Conservation (phyloP, 2,329 filamentous ascomycete species). For the Claviceps quebecensis region DNA sequence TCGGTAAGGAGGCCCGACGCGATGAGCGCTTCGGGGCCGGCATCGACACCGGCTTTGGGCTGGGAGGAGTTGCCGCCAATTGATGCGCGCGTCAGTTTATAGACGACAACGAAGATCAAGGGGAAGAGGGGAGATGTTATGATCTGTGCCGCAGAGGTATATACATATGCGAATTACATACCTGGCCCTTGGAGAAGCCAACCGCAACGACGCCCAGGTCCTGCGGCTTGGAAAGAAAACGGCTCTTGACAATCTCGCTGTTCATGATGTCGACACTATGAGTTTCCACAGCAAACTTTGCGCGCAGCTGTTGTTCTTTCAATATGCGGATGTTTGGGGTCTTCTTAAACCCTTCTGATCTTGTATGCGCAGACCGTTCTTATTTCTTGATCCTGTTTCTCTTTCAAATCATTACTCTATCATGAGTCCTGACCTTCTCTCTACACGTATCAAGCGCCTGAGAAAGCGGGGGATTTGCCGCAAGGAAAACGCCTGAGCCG, state of each 20-base stretch:
- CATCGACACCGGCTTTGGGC: conserved; percentile 86
- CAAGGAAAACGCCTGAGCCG: too few species aligned
- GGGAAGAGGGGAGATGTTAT: not conserved
- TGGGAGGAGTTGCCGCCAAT: conserved; percentile 19
- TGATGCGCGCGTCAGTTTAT: too few species aligned
- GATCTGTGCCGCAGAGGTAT: not conserved
- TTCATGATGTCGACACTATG: conserved; percentile 24
- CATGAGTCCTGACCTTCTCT: too few species aligned
- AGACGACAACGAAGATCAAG: not conserved
- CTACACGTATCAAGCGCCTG: too few species aligned
- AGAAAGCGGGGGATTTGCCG: too few species aligned
- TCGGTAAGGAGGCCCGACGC: conserved; percentile 74
- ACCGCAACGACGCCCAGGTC: conserved; percentile 88
- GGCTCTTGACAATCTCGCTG: conserved; percentile 42
- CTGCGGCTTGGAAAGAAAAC: conserved; percentile 66
- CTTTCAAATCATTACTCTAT: too few species aligned
- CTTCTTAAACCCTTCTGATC: too few species aligned
- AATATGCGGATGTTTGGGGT: too few species aligned
- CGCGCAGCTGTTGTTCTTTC: too few species aligned
- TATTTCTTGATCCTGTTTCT: too few species aligned
- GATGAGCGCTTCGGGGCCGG: conserved; percentile 77
- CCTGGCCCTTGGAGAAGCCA: conserved; percentile 92
- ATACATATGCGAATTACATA: conserved; percentile 28
- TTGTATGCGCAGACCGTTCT: too few species aligned
- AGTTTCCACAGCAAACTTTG: too few species aligned